These are phyloP conservation scores for Nicotiana tabacum DNA, from an alignment of 257 asterid genomes.

Conservation along the genomic window DNA sequence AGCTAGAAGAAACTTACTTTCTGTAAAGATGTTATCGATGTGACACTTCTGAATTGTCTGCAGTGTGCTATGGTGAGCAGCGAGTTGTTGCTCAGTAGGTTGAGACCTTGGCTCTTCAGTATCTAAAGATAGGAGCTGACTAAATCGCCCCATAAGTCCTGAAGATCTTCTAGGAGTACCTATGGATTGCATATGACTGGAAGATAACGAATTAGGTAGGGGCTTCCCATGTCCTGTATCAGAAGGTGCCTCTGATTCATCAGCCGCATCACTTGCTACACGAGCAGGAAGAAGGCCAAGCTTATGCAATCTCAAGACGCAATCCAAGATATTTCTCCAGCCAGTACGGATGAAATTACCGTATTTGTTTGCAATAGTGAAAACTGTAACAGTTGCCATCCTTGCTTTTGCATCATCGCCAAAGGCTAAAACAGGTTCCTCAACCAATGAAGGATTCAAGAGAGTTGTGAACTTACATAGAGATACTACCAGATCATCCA, in stretches of 20 bases:
- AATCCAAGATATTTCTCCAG: conserved; percentile 91
- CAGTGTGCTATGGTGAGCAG: conserved; percentile 94
- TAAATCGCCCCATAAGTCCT: conserved; percentile 90
- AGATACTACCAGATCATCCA: conserved; percentile 96
- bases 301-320: conserved; percentile 85
- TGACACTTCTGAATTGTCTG: conserved; percentile 91
- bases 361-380: conserved; percentile 80
- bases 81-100: conserved; percentile 91
- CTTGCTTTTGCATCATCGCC: conserved; percentile 97
- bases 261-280: conserved; percentile 92
- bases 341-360: conserved; percentile 89
- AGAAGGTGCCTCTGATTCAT: conserved; percentile 68
- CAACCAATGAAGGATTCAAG: conserved; percentile 76
- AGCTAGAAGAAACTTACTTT: conserved; percentile 79
- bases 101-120: conserved; percentile 92
- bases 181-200: conserved; percentile 70
- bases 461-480: conserved; percentile 89
- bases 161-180: conserved; percentile 96
- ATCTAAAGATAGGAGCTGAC: conserved; percentile 87
- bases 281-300: conserved; percentile 97
- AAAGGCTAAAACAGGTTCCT: conserved; percentile 89
- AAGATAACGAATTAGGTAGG: conserved; percentile 60
- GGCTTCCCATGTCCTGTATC: conserved; percentile 87
- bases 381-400: conserved; percentile 90
- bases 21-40: conserved; percentile 85